Base-by-base conservation (phyloP, 208 protist genomes). In the Phytomonas sp. region DNA sequence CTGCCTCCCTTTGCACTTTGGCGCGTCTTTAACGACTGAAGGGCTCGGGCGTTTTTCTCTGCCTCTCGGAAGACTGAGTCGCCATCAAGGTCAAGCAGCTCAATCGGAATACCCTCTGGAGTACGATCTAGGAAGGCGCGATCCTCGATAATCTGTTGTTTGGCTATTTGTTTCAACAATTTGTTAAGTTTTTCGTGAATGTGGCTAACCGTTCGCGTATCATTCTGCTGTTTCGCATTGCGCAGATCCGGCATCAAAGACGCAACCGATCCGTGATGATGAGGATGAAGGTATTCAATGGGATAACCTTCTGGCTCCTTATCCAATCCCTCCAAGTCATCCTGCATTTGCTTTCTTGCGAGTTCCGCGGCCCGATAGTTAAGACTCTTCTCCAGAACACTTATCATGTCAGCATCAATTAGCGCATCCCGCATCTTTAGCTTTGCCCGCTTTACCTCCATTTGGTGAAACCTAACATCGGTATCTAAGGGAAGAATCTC, bases 351-450 rank as follows among this genome's bases (percentile, higher is more conserved):
- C 76, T 82, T 69, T 71, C 71, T 77, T 17, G 90, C 90, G 64
- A 95, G 69, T 63, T 90, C 90, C 60, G 88, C 80, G 26, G 87
- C 87, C 32, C 81, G 79, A 30, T 84, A 80, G 65, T 91, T 93
- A 30, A 95, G 76, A 71, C 69, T 70, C n/a, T 80, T 77, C 82
- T 89, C 82, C 11, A 93, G 78, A 5, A 79, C 73, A 66, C 67
- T 77, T 60, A 82, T 83, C 68, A 77, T 77, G 64, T 70, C 72
- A 4, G 70, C 77, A 56, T 81, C 75, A 7, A 36, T 23, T 6
- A 34, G 30, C 7, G 37, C 51, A 60, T 92, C 83, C 74, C 77
- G 85, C 67, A 88, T 77, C 74, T 86, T 87, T 64, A 93, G 74
- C 64, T 81, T 86, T 30, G 88, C 83, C 62, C 85, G 83, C 75